phyloP scores from a whole-genome alignment of 2,329 filamentous ascomycete genomes.

The Pseudogymnoascus sp. region DNA sequence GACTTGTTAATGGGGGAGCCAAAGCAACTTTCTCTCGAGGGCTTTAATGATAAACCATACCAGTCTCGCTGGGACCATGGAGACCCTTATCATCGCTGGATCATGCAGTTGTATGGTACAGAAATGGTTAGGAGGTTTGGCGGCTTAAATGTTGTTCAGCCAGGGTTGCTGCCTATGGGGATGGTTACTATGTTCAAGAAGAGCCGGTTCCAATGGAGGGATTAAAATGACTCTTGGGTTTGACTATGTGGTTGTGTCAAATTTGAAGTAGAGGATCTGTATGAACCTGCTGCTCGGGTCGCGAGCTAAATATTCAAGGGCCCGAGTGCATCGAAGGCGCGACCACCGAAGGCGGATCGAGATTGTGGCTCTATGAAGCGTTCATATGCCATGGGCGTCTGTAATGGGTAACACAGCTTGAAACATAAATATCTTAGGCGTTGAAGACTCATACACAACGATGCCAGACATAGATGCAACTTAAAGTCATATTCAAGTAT shows the following conservation, averaged over 20 bases:
- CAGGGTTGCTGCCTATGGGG: constrained; percentile 33
- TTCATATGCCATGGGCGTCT: neutral
- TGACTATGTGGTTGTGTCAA: neutral
- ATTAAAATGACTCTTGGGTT: constrained; percentile 16
- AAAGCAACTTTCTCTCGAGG: constrained; percentile 17
- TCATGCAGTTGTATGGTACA: constrained; percentile 30
- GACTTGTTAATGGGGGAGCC: constrained; percentile 25
- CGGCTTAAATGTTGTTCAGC: constrained; percentile 32
- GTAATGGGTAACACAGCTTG: neutral
- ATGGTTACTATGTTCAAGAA: constrained; percentile 31
- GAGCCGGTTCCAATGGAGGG: constrained; percentile 32
- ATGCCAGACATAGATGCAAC: neutral
- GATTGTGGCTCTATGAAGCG: no score
- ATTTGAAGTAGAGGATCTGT: no score
- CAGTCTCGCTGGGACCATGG: constrained; percentile 12
- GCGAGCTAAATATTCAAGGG: neutral
- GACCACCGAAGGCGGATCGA: neutral
- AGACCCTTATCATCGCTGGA: constrained; percentile 31
- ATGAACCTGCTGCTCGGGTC: no score
- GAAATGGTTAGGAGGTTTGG: constrained; percentile 34
- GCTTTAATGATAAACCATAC: constrained; percentile 16
- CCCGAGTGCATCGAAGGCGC: neutral
- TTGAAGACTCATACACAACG: neutral
- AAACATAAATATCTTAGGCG: neutral
- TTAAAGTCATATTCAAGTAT: neutral